Evolutionary conservation across 345 rosid genomes (phyloP).

Genomic region (Camelina laxa): DNA sequence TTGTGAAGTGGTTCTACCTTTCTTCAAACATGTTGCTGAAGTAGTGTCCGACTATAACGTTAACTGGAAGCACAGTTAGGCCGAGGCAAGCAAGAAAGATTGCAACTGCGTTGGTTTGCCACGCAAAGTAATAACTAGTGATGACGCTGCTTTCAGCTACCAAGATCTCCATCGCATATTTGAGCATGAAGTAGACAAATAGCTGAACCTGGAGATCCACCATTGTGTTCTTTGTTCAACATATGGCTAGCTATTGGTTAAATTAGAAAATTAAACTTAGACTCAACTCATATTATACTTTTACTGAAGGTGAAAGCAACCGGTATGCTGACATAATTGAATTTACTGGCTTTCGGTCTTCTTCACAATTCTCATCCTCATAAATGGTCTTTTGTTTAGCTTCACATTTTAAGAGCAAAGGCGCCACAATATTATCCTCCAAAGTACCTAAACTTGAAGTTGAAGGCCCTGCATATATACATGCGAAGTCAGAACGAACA

Average conservation of each 20-base stretch:
- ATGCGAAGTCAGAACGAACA: too few relatives aligned
- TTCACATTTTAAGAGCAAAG: not conserved
- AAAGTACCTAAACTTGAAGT: not conserved
- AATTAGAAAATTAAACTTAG: not conserved
- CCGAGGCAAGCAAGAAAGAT: not conserved
- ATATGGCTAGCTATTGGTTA: not conserved
- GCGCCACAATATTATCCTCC: not conserved
- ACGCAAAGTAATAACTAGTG: not conserved
- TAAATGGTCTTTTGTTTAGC: not conserved
- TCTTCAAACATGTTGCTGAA: not conserved
- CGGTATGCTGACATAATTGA: not conserved
- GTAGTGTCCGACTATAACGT: not conserved
- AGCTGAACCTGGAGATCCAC: not conserved
- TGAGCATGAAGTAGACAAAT: not conserved
- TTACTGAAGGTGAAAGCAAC: not conserved
- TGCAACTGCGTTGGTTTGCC: not conserved
- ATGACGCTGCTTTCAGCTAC: slow-evolving; percentile 1
- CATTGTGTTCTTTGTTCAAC: not conserved
- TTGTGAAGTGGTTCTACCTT: not conserved
- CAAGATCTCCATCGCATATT: slow-evolving; percentile 3
- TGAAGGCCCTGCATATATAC: too few relatives aligned
- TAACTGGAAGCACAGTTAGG: not conserved
- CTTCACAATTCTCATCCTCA: not conserved
- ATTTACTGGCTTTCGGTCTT: not conserved
- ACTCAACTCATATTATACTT: not conserved